phyloP scores from a whole-genome alignment of 208 protist species.

The Trypanosoma lewisi region DNA sequence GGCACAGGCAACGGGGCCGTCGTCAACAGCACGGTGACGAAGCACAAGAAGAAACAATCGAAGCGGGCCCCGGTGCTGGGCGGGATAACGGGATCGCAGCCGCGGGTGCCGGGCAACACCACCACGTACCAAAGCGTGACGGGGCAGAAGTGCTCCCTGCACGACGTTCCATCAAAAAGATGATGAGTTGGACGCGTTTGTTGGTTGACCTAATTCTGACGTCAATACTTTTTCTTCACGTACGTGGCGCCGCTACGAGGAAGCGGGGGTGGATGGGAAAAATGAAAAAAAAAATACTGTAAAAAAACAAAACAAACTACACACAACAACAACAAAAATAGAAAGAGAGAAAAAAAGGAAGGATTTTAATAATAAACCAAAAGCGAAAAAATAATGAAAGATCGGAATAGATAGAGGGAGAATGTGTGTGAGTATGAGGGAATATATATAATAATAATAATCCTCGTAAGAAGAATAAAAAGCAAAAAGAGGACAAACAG shows the following conservation, averaged over 20 bases:
- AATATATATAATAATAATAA: too few species aligned
- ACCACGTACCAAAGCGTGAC: conserved; percentile 16
- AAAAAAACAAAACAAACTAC: background rate
- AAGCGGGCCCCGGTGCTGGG: conserved; percentile 4
- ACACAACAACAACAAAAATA: background rate
- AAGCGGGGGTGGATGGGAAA: background rate
- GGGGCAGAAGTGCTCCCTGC: conserved; percentile 25
- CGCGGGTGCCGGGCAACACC: background rate
- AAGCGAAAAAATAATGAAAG: too few species aligned
- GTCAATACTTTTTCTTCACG: too few species aligned
- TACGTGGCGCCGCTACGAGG: background rate
- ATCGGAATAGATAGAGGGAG: too few species aligned
- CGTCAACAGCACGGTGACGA: background rate
- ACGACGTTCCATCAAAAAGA: conserved; percentile 23
- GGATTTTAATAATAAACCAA: background rate
- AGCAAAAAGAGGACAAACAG: too few species aligned
- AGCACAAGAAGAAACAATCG: conserved; percentile 21
- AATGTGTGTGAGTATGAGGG: too few species aligned
- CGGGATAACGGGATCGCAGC: background rate
- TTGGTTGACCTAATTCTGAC: too few species aligned
- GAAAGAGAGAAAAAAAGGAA: background rate
- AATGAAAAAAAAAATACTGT: background rate
- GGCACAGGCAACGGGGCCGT: background rate
- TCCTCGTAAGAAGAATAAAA: too few species aligned
- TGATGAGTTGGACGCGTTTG: background rate